These are phyloP conservation scores for Phytopythium vexans DNA, from an alignment of 352 stramenopile species.

Conservation along the genomic window DNA sequence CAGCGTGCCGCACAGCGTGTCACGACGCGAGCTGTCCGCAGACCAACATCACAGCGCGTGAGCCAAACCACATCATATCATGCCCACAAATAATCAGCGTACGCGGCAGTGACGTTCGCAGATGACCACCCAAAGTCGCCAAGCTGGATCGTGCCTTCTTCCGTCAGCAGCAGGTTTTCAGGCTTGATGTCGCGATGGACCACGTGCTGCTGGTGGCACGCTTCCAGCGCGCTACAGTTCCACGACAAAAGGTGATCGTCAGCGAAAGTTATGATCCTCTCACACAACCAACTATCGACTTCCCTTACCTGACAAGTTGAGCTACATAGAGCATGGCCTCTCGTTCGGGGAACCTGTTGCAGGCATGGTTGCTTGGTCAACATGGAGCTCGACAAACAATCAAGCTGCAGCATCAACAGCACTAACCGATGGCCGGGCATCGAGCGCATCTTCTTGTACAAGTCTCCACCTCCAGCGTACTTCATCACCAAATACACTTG, in stretches of 20 bases:
- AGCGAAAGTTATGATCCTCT: not conserved
- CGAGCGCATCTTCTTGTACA: slow-evolving; percentile 74
- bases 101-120: slow-evolving; percentile 75
- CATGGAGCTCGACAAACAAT: not conserved
- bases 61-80: not conserved
- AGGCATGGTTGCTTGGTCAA: not conserved
- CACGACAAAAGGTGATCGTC: not conserved
- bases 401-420: not conserved
- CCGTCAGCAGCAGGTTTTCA: slow-evolving; percentile 91
- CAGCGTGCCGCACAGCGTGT: slow-evolving; percentile 98
- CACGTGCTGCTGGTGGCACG: slow-evolving; percentile 78
- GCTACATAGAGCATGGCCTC: slow-evolving; percentile 65
- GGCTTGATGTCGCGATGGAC: slow-evolving; percentile 96
- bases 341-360: slow-evolving; percentile 50
- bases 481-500: slow-evolving; percentile 88
- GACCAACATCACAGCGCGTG: not conserved
- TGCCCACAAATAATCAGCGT: slow-evolving; percentile 12
- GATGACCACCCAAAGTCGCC: slow-evolving; percentile 99
- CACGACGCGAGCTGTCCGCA: slow-evolving; percentile 72
- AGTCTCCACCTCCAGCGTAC: slow-evolving; percentile 78
- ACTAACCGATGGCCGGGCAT: slow-evolving; percentile 42
- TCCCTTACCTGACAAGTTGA: slow-evolving; percentile 60
- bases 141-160: slow-evolving; percentile 95
- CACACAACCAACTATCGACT: not conserved
- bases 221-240: slow-evolving; percentile 39